These are phyloP conservation scores for Cucurbita argyrosperma DNA, from an alignment of 306 rosid species.

Conservation along the genomic window DNA sequence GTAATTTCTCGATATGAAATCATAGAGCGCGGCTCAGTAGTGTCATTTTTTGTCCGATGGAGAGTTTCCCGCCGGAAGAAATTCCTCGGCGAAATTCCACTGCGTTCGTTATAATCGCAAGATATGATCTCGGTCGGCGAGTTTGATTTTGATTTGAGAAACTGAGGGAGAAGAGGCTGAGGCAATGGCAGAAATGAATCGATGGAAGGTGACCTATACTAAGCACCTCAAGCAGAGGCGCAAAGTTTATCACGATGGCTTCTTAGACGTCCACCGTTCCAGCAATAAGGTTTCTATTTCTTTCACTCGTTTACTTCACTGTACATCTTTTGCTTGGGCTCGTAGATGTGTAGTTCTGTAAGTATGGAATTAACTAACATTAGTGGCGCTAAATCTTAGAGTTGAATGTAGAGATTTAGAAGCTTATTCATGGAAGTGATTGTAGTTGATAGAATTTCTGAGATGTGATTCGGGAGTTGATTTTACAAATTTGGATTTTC, in stretches of 20 bases:
- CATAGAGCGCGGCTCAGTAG: background rate
- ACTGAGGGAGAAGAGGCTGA: background rate
- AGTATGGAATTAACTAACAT: background rate
- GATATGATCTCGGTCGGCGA: background rate
- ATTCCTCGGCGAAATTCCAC: background rate
- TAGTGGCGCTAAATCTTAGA: background rate
- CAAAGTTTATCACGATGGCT: constrained; percentile 70
- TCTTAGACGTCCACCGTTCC: constrained; percentile 38
- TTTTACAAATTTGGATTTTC: background rate
- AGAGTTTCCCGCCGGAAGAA: background rate
- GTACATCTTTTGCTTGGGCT: background rate
- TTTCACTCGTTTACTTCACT: background rate
- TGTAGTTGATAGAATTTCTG: background rate
- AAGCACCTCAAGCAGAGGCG: constrained; percentile 72
- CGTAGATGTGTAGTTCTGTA: background rate
- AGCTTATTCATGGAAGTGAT: background rate
- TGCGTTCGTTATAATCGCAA: background rate
- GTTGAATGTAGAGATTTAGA: background rate
- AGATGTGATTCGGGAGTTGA: background rate
- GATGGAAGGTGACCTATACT: constrained; percentile 70
- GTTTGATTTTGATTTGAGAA: background rate
- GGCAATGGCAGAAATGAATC: constrained; percentile 41
- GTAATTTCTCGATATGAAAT: background rate
- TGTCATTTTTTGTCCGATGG: background rate
- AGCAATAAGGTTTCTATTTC: constrained; percentile 41